A percentile compares a stretch with the other conserved stretches of the same genome.
phyloP scores from a whole-genome alignment of 371 early-diverging fungal genomes.

The Mucor indicus region DNA sequence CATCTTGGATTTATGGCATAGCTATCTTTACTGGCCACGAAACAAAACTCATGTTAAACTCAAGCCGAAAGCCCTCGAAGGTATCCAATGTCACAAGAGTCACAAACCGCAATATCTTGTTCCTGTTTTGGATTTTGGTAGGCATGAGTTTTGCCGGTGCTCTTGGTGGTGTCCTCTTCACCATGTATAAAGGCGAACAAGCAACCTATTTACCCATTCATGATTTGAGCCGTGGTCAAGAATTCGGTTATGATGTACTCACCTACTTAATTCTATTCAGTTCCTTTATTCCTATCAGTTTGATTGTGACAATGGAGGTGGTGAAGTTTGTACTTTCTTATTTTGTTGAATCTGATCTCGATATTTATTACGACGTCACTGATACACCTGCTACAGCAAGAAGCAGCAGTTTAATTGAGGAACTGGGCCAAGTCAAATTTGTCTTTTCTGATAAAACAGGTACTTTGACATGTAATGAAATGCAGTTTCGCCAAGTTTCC shows the following conservation, averaged over 20 bases:
- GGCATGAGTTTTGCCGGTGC: constrained; percentile 80
- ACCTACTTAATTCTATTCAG: constrained; percentile 82
- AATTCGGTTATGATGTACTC: constrained; percentile 63
- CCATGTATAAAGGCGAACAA: constrained; percentile 25
- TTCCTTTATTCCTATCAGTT: constrained; percentile 78
- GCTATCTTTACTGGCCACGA: constrained; percentile 85
- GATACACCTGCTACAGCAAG: constrained; percentile 70
- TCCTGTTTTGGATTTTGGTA: constrained; percentile 79
- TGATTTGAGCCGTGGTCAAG: constrained; percentile 9
- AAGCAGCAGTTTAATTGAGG: constrained; percentile 80
- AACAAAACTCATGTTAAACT: constrained; percentile 77
- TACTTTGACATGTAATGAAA: constrained; percentile 69
- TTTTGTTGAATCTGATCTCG: constrained; percentile 61
- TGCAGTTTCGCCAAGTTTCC: constrained; percentile 62
- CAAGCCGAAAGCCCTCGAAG: constrained; percentile 34
- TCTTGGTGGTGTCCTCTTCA: constrained; percentile 57
- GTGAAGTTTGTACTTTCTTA: constrained; percentile 66
- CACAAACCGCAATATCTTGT: constrained; percentile 87
- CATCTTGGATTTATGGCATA: constrained; percentile 75
- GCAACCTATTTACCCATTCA: constrained; percentile 26
- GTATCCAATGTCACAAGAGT: constrained; percentile 62
- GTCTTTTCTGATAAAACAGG: constrained; percentile 96
- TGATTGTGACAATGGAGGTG: constrained; percentile 81
- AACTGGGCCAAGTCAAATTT: constrained; percentile 90
- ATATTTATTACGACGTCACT: constrained; percentile 64